A percentile compares a stretch with the other conserved stretches of the same genome.
Conservation (phyloP, 345 rosid species). For the Streptanthus diversifolius region DNA sequence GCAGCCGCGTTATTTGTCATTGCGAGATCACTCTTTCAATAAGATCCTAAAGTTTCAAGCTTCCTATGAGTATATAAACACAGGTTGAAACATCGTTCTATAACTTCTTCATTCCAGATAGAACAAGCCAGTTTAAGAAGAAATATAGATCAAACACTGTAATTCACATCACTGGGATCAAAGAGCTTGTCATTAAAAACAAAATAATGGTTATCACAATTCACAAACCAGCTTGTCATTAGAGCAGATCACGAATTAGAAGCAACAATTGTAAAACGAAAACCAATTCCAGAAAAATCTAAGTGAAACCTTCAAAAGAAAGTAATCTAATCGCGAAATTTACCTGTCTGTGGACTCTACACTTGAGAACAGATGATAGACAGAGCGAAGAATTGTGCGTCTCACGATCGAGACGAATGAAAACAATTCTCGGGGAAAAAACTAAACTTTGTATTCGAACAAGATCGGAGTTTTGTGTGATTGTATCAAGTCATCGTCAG, state of each 20-base stretch:
- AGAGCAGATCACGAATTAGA: conserved; percentile 19
- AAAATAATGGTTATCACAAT: not conserved
- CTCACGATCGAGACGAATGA: not conserved
- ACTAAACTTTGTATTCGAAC: not conserved
- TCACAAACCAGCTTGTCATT: conserved; percentile 4
- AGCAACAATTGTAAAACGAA: not conserved
- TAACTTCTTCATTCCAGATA: conserved; percentile 16
- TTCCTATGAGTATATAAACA: conserved; percentile 17
- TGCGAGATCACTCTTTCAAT: conserved; percentile 9
- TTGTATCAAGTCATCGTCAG: conserved; percentile 8
- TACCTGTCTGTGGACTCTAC: conserved; percentile 20
- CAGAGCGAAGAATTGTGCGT: not conserved
- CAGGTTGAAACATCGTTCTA: not conserved
- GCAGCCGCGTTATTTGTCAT: conserved; percentile 79
- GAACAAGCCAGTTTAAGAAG: not conserved
- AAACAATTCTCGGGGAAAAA: not conserved
- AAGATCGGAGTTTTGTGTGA: conserved; percentile 22
- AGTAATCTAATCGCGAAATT: not conserved
- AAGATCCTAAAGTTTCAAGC: conserved; percentile 19
- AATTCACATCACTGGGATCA: conserved; percentile 1
- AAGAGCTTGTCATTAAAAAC: not conserved
- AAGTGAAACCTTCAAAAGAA: not conserved
- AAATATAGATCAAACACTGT: not conserved
- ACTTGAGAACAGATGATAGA: conserved; percentile 6
- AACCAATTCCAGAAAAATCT: not conserved